Evolutionary conservation across 805 yeast genomes (phyloP).

Genomic region (Starmerella powellii): DNA sequence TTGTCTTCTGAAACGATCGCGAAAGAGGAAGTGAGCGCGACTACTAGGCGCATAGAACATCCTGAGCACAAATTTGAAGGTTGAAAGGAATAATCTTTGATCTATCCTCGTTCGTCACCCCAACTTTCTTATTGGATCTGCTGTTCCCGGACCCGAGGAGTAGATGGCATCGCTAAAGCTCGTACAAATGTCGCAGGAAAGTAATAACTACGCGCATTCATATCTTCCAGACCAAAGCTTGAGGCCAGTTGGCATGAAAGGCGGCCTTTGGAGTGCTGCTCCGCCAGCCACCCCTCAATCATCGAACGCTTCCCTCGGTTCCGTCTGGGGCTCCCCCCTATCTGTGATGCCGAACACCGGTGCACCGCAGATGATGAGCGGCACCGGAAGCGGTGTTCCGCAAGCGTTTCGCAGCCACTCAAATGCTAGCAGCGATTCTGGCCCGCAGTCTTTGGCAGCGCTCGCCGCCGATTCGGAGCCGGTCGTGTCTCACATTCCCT

Average conservation of each 20-base stretch:
- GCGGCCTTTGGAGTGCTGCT: slow-evolving; percentile 14
- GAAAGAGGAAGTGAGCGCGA: no score
- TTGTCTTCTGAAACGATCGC: neutral
- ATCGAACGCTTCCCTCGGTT: slow-evolving; percentile 8
- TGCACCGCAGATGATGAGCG: neutral
- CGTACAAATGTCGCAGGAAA: slow-evolving; percentile 16
- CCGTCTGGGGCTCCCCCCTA: slow-evolving; percentile 17
- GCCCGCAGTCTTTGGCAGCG: slow-evolving; percentile 14
- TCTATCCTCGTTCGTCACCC: no score
- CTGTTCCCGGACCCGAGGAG: neutral
- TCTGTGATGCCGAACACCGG: slow-evolving; percentile 3
- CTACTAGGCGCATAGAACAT: no score
- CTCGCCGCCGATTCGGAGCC: slow-evolving; percentile 20
- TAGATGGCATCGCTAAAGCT: slow-evolving; percentile 15
- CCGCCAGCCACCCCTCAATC: slow-evolving; percentile 16
- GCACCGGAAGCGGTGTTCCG: neutral
- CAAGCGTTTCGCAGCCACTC: neutral
- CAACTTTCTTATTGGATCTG: no score
- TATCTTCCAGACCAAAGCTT: slow-evolving; percentile 6
- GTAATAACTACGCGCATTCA: slow-evolving; percentile 3
- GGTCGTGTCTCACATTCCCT: neutral
- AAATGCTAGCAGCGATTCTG: neutral
- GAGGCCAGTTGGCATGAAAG: neutral
- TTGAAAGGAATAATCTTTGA: no score
- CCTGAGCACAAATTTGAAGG: no score